phyloP scores from a whole-genome alignment of 1,284 basidiomycete genomes.

The Pseudozyma thailandica region DNA sequence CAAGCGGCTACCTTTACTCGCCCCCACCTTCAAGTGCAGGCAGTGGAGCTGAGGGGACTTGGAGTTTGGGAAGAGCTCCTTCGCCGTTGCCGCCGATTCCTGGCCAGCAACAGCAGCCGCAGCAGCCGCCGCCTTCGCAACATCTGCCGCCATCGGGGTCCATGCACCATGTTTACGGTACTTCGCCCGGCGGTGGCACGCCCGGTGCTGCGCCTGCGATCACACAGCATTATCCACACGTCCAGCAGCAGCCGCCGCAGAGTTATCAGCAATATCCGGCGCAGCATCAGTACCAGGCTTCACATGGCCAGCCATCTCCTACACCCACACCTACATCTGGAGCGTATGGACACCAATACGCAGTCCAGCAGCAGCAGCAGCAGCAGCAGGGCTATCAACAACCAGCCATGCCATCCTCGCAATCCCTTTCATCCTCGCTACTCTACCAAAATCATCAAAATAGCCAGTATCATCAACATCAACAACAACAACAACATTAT shows the following conservation, averaged over 20 bases:
- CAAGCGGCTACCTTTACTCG: conserved; percentile 38
- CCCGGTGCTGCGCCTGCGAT: conserved; percentile 5
- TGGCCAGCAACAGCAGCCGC: conserved; percentile 13
- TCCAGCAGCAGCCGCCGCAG: conserved; percentile 4
- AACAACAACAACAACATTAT: conserved; percentile 17
- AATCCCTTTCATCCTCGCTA: conserved; percentile 12
- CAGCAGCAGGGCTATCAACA: conserved; percentile 1
- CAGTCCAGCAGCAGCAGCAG: conserved; percentile 1
- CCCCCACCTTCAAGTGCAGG: conserved; percentile 8
- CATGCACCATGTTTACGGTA: conserved; percentile 16
- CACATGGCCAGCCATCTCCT: too few species aligned
- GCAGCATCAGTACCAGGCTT: too few species aligned
- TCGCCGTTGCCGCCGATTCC: conserved; percentile 37
- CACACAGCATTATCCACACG: conserved; percentile 4
- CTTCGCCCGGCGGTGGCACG: background rate
- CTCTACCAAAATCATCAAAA: conserved; percentile 27
- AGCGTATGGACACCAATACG: conserved; percentile 1
- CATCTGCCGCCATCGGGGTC: background rate
- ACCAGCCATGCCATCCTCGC: background rate
- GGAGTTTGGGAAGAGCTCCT: conserved; percentile 20
- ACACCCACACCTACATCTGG: background rate
- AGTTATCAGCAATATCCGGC: too few species aligned
- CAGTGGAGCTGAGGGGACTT: background rate
- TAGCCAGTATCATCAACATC: conserved; percentile 12
- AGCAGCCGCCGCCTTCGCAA: conserved; percentile 2